These are phyloP conservation scores for Penicillium parvum DNA, from an alignment of 495 filamentous ascomycete genomes.

Conservation along the genomic window DNA sequence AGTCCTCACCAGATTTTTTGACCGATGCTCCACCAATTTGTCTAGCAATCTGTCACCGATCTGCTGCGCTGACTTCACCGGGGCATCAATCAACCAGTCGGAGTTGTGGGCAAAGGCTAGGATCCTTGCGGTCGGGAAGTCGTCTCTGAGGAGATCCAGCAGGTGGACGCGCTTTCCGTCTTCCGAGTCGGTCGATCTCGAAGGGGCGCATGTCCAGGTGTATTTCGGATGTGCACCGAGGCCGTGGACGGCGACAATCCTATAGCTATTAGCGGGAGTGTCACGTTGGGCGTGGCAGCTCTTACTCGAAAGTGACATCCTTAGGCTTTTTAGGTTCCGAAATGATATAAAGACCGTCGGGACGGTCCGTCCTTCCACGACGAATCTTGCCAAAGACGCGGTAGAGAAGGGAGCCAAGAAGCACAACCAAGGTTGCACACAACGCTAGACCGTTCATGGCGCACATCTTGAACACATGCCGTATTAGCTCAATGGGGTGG, in stretches of 20 bases:
- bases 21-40: not conserved
- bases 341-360: not conserved
- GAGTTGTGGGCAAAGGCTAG: not conserved
- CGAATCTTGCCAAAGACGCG: not conserved
- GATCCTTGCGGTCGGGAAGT: not conserved
- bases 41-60: not conserved
- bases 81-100: not conserved
- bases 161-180: not conserved
- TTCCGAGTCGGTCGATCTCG: not conserved
- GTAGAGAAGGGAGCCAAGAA: not conserved
- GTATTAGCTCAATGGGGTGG: too few relatives aligned
- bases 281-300: not conserved
- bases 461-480: too few relatives aligned
- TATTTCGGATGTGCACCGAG: not conserved
- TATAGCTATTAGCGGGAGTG: not conserved
- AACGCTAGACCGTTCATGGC: not conserved
- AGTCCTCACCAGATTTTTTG: not conserved
- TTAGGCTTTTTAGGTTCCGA: not conserved
- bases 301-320: not conserved
- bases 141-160: not conserved
- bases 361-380: not conserved
- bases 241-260: not conserved
- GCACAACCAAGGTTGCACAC: not conserved
- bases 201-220: not conserved
- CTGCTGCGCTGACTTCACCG: not conserved